Base-by-base conservation (phyloP, 441 rosid species). In the Geranium incanum region DNA sequence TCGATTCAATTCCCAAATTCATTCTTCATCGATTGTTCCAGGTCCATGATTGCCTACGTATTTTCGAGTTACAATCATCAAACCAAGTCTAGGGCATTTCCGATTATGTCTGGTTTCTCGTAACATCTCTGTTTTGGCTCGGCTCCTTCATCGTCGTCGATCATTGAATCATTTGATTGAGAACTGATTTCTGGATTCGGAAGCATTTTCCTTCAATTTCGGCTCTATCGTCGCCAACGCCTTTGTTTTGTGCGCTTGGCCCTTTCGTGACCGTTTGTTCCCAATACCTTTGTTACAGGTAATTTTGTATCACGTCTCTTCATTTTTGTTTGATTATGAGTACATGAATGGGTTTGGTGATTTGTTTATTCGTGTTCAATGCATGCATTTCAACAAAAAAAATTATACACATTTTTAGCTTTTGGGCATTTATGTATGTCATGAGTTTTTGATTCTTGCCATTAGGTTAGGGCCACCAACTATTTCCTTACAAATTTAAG, bases 81-180 rank as follows among this genome's bases (percentile, higher is more conserved):
- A 18, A 60, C 7, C 9, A 8, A 60, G 8, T 19, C 15, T 6
- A 16, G 23, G 21, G 6, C 16, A 21, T 15, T 57, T 18, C 28
- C 6, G 7, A 0, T 57, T 16, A 16, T 57, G 11, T 3, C 2
- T 7, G 16, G 4, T 60, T 21, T 8, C 33, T 12, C 33, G 1
- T 60, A 8, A 8, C 66, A 21, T 57, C 19, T 57, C 63, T 16
- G 21, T 3, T n/a, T 57, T 19, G 18, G 18, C 18, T 57, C 9
- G 63, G 6, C 65, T 23, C 33, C 70, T 68, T 72, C 67, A 13
- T 39, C 66, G 36, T 36, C 38, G 13, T 64, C 39, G 15, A 36
- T 36, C 18, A 64, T 64, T 28, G 16, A 18, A 65, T 65, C 43
- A 13, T 33, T 33, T 1, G 18, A 36, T 65, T 65, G 9, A 1